Evolutionary conservation across 768 basidiomycete genomes (phyloP), one percentile per base, ranked within the genome.

Genomic region (Calocybe gangraenosa): DNA sequence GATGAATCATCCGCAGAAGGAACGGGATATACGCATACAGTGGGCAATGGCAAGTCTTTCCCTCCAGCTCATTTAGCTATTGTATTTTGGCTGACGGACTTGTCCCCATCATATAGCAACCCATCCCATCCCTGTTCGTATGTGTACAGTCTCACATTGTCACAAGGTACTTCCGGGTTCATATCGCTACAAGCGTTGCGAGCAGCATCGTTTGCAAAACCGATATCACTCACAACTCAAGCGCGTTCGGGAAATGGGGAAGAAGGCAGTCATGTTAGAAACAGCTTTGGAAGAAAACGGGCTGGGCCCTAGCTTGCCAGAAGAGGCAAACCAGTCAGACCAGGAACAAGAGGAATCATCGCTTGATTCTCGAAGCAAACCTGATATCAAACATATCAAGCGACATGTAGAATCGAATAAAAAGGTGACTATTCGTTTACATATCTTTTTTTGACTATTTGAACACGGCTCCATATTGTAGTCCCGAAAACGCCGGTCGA

Each of bases 81-180:
- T 13, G 41, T 35, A 17, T 33, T 42, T 21, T 19, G 5, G 25
- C 11, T 28, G n/a, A n/a, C n/a, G n/a, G n/a, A n/a, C n/a, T 28
- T 5, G 11, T 6, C 25, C 6, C 25, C 11, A 35, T 35, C 17
- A 42, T 42, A 15, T 42, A 25, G 45, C 46, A 18, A 35, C 34
- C 32, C 44, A 52, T 3, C 48, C 55, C 32, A 59, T 65, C 8
- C 65, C 71, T 3, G 59, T 67, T 5, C 73, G 75, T 11, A 75
- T 79, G 71, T 78, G 77, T 51, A 79, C 74, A 5, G 76, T 80
- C 17, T 77, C 75, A 20, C 78, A 79, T 52, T 80, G 78, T 43
- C 75, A 75, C 56, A 68, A 67, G 39, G 61, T 78, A 35, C 67
- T 80, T 2, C 72, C 74, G 0, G 67, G 66, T 0, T 58, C 63